Base-by-base conservation (phyloP, 805 yeast species). In the Ascoidea asiatica region DNA sequence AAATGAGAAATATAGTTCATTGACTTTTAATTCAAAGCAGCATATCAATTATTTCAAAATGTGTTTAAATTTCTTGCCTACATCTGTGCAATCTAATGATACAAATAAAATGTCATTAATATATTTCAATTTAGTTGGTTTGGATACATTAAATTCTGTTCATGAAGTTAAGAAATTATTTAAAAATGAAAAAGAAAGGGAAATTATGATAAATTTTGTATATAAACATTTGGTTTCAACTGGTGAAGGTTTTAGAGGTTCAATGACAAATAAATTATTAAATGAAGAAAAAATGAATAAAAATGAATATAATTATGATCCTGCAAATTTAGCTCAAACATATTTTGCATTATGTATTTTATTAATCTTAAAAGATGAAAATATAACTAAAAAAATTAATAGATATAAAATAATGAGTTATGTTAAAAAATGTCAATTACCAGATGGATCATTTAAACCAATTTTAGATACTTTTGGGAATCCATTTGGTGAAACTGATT, bases 311-410 rank as follows among this genome's bases (percentile, higher is more conserved):
- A 43, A 41, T 7, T 79, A 75, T 53, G 88, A 80, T 53, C 63
- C 77, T 1, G 75, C 89, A 1, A 81, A 77, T 50, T 59, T 86
- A 5, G 74, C 90, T 0, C 76, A 88, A 5, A 88, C 96, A 0
- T 77, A 79, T 51, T 83, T 88, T 62, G 89, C 86, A 1, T 59
- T 88, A 33, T 70, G 75, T 35, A 64, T 71, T 8, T 63, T 83
- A 37, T 56, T 76, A 1, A 62, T 74, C n/a, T 61, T 83, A 13
- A 64, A 66, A 29, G 73, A 69, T 42, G 68, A 67, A 43, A 62
- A 65, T 29, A 50, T 64, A 51, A 22, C 48, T 15, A 39, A 47
- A 15, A 46, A 69, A 6, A 49, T 79, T 19, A 69, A 77, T 42
- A 50, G 60, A 15, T 41, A 39, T 2, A 61, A 59, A 45, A 59